Conservation (phyloP, 2,329 filamentous ascomycete species). For the Neofusicoccum kwambonambiense region DNA sequence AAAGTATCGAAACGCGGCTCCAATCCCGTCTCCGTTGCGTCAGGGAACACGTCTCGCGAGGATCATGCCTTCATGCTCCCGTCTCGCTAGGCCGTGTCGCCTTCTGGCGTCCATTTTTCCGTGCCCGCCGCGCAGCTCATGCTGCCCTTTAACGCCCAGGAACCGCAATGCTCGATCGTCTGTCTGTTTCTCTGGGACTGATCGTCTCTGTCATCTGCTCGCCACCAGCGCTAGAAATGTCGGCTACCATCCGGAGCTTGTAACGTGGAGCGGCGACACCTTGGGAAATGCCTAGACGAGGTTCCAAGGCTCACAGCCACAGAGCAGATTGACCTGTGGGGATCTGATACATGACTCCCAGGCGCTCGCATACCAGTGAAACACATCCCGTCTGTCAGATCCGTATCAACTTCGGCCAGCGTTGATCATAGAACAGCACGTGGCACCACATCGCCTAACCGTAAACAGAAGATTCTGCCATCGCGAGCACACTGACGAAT, state of each 20-base stretch:
- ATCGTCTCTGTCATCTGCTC: too few species aligned
- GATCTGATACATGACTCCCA: neutral
- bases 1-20: constrained; percentile 6
- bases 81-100: neutral
- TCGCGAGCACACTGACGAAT: constrained; percentile 5
- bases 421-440: constrained; percentile 5
- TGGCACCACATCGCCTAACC: constrained; percentile 6
- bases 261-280: too few species aligned
- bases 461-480: neutral
- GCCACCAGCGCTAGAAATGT: too few species aligned
- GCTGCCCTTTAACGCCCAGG: too few species aligned
- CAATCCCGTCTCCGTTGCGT: neutral
- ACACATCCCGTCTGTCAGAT: neutral
- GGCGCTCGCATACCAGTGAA: neutral
- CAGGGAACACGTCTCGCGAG: constrained; percentile 3
- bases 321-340: too few species aligned
- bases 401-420: neutral
- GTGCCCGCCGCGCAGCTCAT: neutral
- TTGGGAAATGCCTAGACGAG: too few species aligned
- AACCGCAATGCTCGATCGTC: too few species aligned
- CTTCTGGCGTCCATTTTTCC: neutral
- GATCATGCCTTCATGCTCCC: neutral
- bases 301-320: too few species aligned
- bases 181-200: too few species aligned
- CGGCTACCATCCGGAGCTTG: too few species aligned